phyloP scores from a whole-genome alignment of 352 stramenopile species.

The Phytophthora pisi region DNA sequence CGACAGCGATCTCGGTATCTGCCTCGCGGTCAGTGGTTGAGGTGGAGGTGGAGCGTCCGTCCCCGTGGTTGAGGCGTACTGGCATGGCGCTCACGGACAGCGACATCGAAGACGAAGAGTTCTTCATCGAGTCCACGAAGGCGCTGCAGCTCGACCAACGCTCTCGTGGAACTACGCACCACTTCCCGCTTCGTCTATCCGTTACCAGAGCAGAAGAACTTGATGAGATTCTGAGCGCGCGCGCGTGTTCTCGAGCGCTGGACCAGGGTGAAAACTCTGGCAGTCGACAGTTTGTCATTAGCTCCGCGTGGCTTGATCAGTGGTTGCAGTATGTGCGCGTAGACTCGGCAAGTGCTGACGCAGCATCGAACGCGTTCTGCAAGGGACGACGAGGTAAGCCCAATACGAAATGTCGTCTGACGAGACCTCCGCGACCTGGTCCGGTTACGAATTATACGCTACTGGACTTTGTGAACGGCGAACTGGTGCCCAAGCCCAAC shows the following conservation, averaged over 20 bases:
- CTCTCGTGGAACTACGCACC: slow-evolving; percentile 24
- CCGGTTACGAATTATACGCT: slow-evolving; percentile 71
- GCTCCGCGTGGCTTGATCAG: slow-evolving; percentile 63
- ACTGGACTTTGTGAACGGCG: slow-evolving; percentile 69
- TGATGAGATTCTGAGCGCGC: slow-evolving; percentile 57
- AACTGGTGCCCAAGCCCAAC: slow-evolving; percentile 51
- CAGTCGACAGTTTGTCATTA: slow-evolving; percentile 58
- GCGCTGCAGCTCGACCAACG: slow-evolving; percentile 29
- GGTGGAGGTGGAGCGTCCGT: slow-evolving; percentile 42
- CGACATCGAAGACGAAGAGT: slow-evolving; percentile 37
- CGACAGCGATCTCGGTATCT: slow-evolving; percentile 13
- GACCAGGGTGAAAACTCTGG: slow-evolving; percentile 6
- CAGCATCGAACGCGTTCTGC: slow-evolving; percentile 6
- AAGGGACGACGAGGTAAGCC: slow-evolving; percentile 13
- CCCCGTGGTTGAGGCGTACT: slow-evolving; percentile 35
- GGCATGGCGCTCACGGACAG: slow-evolving; percentile 28
- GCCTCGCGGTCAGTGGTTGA: slow-evolving; percentile 18
- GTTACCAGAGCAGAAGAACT: slow-evolving; percentile 52
- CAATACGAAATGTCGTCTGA: slow-evolving; percentile 13
- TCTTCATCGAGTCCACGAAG: slow-evolving; percentile 34
- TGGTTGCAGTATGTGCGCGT: slow-evolving; percentile 74
- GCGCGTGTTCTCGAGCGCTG: slow-evolving; percentile 37
- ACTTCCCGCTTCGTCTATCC: slow-evolving; percentile 35
- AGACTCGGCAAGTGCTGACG: slow-evolving; percentile 33
- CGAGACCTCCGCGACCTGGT: slow-evolving; percentile 42